Conservation (phyloP, 2,329 filamentous ascomycete genomes). For the Phialophora verrucosa region DNA sequence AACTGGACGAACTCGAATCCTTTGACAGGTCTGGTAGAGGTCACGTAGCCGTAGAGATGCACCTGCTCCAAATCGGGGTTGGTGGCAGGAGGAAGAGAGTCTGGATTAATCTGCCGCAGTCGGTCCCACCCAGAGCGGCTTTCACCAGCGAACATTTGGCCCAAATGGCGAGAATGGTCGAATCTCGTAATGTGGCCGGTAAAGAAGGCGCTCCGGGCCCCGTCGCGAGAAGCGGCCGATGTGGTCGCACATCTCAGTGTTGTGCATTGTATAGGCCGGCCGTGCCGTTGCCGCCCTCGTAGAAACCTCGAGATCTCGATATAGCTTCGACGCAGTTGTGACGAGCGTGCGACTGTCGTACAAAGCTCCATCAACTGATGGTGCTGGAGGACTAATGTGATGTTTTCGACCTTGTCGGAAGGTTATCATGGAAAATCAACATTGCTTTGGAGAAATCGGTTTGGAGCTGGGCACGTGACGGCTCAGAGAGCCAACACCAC, state of each 20-base stretch:
- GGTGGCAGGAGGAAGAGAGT: conserved; percentile 3
- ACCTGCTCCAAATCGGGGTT: conserved; percentile 6
- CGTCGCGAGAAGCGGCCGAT: neutral
- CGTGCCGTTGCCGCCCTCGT: conserved; percentile 34
- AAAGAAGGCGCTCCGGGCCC: neutral
- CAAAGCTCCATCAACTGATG: conserved; percentile 26
- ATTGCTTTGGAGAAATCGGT: conserved; percentile 10
- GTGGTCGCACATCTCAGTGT: neutral
- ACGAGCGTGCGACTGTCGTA: conserved; percentile 27
- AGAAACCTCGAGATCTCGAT: conserved; percentile 48
- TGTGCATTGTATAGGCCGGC: neutral
- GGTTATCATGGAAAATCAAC: neutral
- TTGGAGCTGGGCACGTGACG: neutral
- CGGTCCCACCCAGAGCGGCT: conserved; percentile 20
- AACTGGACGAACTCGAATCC: conserved; percentile 34
- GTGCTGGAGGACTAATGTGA: conserved; percentile 9
- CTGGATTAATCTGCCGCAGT: conserved; percentile 17
- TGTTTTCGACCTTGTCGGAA: neutral
- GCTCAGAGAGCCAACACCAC: conserved; percentile 3
- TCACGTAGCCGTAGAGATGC: conserved; percentile 36
- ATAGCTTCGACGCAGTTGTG: conserved; percentile 44
- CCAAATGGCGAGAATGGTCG: neutral
- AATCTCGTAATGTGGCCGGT: neutral
- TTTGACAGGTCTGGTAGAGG: conserved; percentile 32
- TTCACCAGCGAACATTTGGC: neutral